Base-by-base conservation (phyloP, 179 eudicot genomes). In the Nepenthes alata region DNA sequence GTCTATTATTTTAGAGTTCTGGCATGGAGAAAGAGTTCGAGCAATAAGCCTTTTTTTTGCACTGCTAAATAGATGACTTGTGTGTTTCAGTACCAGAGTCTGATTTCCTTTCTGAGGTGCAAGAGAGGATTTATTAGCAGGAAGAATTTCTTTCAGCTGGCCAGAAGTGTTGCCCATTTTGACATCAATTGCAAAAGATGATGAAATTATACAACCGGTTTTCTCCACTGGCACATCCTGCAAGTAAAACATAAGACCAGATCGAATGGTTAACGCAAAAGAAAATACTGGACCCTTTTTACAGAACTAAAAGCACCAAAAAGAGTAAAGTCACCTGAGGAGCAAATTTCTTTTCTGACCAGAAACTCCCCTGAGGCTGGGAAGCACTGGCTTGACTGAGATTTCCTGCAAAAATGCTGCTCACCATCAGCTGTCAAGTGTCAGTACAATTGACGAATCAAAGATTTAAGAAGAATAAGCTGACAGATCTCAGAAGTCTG, bases 81-180 rank as follows among this genome's bases (percentile, higher is more conserved):
- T 70, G 62, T 68, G 59, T 39, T 78, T 82, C 68, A 70, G 51
- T 37, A 61, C 45, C 10, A 67, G 65, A 57, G 53, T 58, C 65
- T 61, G 74, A 61, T 49, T 72, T 67, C 68, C 74, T 61, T 73
- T 80, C 68, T 66, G 54, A 25, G 59, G 58, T 41, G 73, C 51
- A 64, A 79, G 77, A 58, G 78, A 71, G 60, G 90, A 86, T 47
- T 85, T 83, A 68, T 88, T 91, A 59, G 98, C 98, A 73, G 96
- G 98, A 78, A 68, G 74, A 69, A 91, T 57, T 57, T 76, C 78
- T 58, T 45, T 67, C 67, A 78, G 66, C 50, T 59, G 72, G 39
- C 64, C 57, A 60, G 69, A 65, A 60, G 62, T 50, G 55, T 61
- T 72, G 61, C 69, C 69, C 50, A 48, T 70, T 61, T 72, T 81